Conservation (phyloP, 2,329 filamentous ascomycete species). For the Ophiostoma montium region DNA sequence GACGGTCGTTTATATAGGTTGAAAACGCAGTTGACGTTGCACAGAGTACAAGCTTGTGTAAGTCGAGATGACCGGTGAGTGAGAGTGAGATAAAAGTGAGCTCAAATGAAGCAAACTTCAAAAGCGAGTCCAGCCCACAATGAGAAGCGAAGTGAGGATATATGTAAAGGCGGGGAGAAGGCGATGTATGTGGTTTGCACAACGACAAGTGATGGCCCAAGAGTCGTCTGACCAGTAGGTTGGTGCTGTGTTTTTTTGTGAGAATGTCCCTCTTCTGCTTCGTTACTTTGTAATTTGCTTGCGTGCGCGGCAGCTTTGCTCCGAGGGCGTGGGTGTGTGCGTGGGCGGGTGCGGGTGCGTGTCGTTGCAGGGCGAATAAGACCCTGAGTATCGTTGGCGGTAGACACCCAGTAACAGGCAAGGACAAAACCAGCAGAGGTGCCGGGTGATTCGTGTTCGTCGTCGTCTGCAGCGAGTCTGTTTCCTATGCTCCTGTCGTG, state of each 20-base stretch:
- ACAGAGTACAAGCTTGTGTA: conserved; percentile 4
- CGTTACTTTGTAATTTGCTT: too few species aligned
- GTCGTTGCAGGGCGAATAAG: neutral
- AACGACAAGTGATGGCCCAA: neutral
- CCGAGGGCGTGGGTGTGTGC: neutral
- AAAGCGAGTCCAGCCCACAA: conserved; percentile 13
- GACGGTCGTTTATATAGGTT: neutral
- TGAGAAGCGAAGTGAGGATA: neutral
- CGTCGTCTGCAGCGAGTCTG: neutral
- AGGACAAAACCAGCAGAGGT: neutral
- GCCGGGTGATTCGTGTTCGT: neutral
- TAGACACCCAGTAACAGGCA: neutral
- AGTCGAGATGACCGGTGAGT: neutral
- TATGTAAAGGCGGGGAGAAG: conserved; percentile 2
- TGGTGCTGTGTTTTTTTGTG: neutral
- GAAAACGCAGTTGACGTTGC: neutral
- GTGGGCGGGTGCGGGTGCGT: neutral
- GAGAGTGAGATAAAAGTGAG: neutral
- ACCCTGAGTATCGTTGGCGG: conserved; percentile 5
- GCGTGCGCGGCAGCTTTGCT: too few species aligned
- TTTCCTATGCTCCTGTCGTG: neutral
- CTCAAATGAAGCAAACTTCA: conserved; percentile 3
- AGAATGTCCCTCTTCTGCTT: neutral
- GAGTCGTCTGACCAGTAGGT: neutral
- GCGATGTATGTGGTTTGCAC: conserved; percentile 6